Evolutionary conservation across 306 rosid genomes (phyloP).

Genomic region (Vicia faba): DNA sequence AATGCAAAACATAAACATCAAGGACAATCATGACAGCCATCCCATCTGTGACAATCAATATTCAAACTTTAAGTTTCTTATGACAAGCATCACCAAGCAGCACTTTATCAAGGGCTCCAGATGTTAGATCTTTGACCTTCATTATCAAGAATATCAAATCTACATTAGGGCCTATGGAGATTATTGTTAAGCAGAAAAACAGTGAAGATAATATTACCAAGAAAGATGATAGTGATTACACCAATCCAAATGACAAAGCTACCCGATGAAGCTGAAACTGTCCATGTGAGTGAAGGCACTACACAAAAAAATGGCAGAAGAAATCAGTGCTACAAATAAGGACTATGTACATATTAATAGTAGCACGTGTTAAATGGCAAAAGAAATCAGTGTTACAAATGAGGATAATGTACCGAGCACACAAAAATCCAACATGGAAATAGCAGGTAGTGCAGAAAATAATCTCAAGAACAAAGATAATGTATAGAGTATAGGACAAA

Average conservation of each 20-base stretch:
- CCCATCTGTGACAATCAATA: constrained; percentile 12
- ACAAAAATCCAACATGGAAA: constrained; percentile 1
- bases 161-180: constrained; percentile 55
- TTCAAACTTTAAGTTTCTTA: constrained; percentile 26
- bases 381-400: constrained; percentile 3
- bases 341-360: neutral
- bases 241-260: constrained; percentile 6
- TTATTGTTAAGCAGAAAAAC: constrained; percentile 19
- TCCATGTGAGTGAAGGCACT: neutral
- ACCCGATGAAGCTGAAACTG: constrained; percentile 35
- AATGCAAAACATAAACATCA: too few species aligned
- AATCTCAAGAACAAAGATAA: constrained; percentile 28
- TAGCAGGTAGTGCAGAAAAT: constrained; percentile 8
- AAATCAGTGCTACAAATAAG: constrained; percentile 25
- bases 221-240: constrained; percentile 20
- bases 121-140: constrained; percentile 61
- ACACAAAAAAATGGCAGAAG: constrained; percentile 6
- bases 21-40: too few species aligned
- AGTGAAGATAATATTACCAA: constrained; percentile 6
- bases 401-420: constrained; percentile 8
- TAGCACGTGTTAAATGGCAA: too few species aligned
- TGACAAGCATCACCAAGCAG: constrained; percentile 51
- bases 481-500: constrained; percentile 4
- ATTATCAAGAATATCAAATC: constrained; percentile 61
- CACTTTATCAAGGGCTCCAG: constrained; percentile 53